Conservation (phyloP, 768 basidiomycete species). For the Leucocoprinus sp. region DNA sequence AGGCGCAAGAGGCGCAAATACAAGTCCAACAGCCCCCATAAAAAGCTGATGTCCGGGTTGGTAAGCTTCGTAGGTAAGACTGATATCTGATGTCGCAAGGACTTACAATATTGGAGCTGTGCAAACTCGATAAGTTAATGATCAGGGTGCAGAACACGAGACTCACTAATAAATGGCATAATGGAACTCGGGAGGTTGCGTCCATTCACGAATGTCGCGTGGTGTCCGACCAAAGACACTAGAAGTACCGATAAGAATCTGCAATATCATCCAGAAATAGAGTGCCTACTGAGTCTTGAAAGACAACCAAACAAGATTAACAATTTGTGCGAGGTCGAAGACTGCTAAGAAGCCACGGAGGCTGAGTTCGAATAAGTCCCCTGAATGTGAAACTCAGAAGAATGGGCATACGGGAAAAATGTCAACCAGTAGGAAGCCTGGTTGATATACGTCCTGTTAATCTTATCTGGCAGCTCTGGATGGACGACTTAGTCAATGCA, state of each 20-base stretch:
- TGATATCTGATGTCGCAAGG: background rate
- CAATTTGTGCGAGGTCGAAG: constrained; percentile 92
- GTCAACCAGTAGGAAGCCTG: constrained; percentile 92
- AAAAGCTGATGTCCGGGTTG: constrained; percentile 43
- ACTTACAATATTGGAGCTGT: constrained; percentile 51
- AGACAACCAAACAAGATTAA: constrained; percentile 83
- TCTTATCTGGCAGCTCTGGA: constrained; percentile 60
- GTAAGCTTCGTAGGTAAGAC: background rate
- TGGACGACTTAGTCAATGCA: background rate
- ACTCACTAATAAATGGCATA: constrained; percentile 80
- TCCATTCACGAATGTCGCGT: constrained; percentile 85
- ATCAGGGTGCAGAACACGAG: constrained; percentile 11
- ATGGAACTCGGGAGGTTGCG: constrained; percentile 83
- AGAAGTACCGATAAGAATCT: background rate
- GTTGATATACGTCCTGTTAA: constrained; percentile 85
- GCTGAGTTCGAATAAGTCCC: constrained; percentile 26
- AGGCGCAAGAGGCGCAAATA: constrained; percentile 93
- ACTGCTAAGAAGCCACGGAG: constrained; percentile 91
- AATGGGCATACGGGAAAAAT: constrained; percentile 74
- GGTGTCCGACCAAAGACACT: constrained; percentile 84
- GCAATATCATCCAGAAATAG: background rate
- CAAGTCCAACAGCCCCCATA: constrained; percentile 87
- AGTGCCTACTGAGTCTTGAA: constrained; percentile 69
- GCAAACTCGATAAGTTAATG: constrained; percentile 5
- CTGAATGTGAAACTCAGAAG: background rate